These are phyloP conservation scores for Myochromella boudieri DNA, from an alignment of 768 basidiomycete genomes.

Conservation along the genomic window DNA sequence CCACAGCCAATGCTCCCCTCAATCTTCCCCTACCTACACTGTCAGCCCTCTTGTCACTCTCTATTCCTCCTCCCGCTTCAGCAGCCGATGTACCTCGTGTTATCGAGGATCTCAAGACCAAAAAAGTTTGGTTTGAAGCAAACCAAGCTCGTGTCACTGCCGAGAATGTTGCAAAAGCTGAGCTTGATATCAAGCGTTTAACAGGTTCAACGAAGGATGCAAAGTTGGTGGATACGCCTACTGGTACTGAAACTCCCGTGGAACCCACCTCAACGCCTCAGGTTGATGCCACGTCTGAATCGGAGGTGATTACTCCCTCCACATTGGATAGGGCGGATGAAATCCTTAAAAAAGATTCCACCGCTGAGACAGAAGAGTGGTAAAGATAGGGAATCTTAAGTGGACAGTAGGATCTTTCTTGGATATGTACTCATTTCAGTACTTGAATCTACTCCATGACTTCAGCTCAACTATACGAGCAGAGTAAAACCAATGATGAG, in stretches of 20 bases:
- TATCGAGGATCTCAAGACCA: conserved; percentile 87
- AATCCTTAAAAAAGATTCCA: conserved; percentile 27
- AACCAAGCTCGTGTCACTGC: conserved; percentile 83
- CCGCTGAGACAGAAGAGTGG: conserved; percentile 21
- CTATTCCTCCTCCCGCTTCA: conserved; percentile 87
- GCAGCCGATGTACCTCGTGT: conserved; percentile 76
- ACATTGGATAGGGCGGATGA: conserved; percentile 44
- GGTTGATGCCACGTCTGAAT: conserved; percentile 25
- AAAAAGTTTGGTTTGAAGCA: conserved; percentile 93
- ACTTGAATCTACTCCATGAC: conserved; percentile 14
- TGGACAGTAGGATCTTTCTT: conserved; percentile 1
- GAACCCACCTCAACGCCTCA: conserved; percentile 46
- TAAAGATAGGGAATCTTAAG: background rate
- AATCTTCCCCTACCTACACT: conserved; percentile 86
- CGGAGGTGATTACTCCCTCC: conserved; percentile 36
- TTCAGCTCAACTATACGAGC: conserved; percentile 12
- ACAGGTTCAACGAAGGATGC: conserved; percentile 39
- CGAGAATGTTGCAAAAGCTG: conserved; percentile 79
- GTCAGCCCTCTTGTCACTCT: conserved; percentile 80
- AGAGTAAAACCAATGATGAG: conserved; percentile 18
- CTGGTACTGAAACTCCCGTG: conserved; percentile 37
- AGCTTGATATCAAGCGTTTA: conserved; percentile 69
- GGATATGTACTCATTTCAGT: conserved; percentile 11
- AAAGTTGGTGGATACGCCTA: conserved; percentile 32
- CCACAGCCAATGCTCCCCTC: conserved; percentile 36